Conservation (phyloP, 257 asterid species). For the Vinca minor region DNA sequence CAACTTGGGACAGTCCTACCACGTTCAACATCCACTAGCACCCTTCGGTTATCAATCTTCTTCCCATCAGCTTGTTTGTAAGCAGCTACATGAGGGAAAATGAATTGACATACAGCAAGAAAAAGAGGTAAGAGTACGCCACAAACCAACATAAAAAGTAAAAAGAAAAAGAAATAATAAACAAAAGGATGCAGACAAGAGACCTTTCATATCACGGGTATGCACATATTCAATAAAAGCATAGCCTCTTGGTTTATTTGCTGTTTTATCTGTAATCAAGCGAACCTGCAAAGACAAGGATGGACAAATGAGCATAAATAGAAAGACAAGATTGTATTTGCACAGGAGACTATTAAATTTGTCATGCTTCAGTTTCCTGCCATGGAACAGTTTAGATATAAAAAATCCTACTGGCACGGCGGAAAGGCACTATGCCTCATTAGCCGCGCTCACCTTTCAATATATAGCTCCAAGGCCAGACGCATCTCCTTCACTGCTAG, state of each 20-base stretch:
- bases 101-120: background rate
- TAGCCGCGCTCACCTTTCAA: conserved; percentile 99
- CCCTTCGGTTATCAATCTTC: conserved; percentile 89
- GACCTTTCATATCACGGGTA: conserved; percentile 96
- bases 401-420: conserved; percentile 95
- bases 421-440: conserved; percentile 87
- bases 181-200: conserved; percentile 7
- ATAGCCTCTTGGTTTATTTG: conserved; percentile 91
- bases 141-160: too few species aligned
- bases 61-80: conserved; percentile 98
- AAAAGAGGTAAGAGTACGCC: background rate
- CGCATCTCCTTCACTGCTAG: conserved; percentile 92
- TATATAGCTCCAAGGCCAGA: conserved; percentile 88
- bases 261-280: conserved; percentile 60
- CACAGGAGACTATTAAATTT: conserved; percentile 14
- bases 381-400: conserved; percentile 14
- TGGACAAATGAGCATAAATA: conserved; percentile 18
- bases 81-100: conserved; percentile 56
- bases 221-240: conserved; percentile 85
- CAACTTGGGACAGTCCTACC: conserved; percentile 99
- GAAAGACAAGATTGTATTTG: conserved; percentile 10
- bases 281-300: conserved; percentile 61
- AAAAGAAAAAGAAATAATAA: too few species aligned
- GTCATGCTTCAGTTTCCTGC: conserved; percentile 13
- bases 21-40: conserved; percentile 97